phyloP scores from a whole-genome alignment of 257 asterid species.

The Verbascum thapsus region DNA sequence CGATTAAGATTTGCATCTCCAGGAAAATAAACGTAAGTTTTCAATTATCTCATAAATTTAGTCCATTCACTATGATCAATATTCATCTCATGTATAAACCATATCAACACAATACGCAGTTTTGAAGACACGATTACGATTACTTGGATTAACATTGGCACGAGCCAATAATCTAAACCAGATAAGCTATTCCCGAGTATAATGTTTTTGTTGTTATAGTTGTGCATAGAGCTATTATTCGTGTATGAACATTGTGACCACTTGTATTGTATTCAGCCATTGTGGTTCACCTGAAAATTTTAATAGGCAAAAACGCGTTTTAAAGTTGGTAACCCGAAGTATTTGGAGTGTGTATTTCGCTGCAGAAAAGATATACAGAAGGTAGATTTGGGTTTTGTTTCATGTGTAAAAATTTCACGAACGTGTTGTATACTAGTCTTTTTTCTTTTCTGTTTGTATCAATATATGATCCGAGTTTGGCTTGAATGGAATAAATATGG shows the following conservation, averaged over 20 bases:
- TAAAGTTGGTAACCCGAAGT: constrained; percentile 11
- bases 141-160: constrained; percentile 9
- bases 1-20: constrained; percentile 76
- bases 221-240: constrained; percentile 35
- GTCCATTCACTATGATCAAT: constrained; percentile 11
- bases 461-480: constrained; percentile 33
- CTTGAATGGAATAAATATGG: constrained; percentile 21
- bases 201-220: constrained; percentile 27
- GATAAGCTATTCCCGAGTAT: too few species aligned
- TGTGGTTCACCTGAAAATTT: constrained; percentile 32
- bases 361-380: constrained; percentile 25
- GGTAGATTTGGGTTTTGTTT: constrained; percentile 18
- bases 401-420: constrained; percentile 26
- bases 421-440: constrained; percentile 25
- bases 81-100: constrained; percentile 14
- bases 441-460: background rate
- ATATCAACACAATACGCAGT: constrained; percentile 11
- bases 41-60: background rate
- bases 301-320: constrained; percentile 16
- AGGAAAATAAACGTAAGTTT: constrained; percentile 46
- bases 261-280: constrained; percentile 28
- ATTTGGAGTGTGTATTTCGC: constrained; percentile 13
- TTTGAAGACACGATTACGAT: background rate
- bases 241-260: constrained; percentile 29
- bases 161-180: constrained; percentile 12